Percentiles rank a stretch among this genome's conserved stretches.
Evolutionary conservation across 768 basidiomycete genomes (phyloP).

Genomic region (Suillus sp.): DNA sequence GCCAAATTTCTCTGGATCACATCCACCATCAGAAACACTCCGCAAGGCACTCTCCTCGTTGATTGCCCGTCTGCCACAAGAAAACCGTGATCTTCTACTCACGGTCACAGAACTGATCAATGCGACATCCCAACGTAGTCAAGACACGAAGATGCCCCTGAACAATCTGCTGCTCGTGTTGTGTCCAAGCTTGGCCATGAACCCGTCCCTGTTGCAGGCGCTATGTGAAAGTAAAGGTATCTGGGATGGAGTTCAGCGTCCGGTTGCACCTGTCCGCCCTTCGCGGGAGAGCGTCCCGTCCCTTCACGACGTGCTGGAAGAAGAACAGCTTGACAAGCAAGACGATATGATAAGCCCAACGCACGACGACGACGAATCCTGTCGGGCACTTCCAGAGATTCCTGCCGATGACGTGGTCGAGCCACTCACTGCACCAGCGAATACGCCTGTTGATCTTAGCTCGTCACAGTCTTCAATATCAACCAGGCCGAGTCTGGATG

Average conservation of each 20-base stretch:
- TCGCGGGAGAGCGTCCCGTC: conserved; percentile 8
- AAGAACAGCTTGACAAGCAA: conserved; percentile 9
- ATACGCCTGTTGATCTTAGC: conserved; percentile 5
- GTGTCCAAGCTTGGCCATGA: conserved; percentile 85
- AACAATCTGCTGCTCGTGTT: conserved; percentile 87
- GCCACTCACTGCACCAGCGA: conserved; percentile 5
- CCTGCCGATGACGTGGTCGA: conserved; percentile 19
- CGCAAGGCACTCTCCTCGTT: conserved; percentile 61
- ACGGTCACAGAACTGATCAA: conserved; percentile 83
- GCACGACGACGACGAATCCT: conserved; percentile 13
- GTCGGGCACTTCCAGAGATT: conserved; percentile 29
- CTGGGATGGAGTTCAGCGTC: conserved; percentile 47
- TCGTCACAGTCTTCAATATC: conserved; percentile 11
- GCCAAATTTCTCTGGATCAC: conserved; percentile 62
- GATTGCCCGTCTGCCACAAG: conserved; percentile 68
- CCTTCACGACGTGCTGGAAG: conserved; percentile 4
- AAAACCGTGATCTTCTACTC: conserved; percentile 81
- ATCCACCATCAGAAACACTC: conserved; percentile 61
- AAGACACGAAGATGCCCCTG: conserved; percentile 89
- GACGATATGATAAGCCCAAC: conserved; percentile 17
- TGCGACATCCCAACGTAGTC: conserved; percentile 65
- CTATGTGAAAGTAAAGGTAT: conserved; percentile 71
- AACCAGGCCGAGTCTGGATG: conserved; percentile 5
- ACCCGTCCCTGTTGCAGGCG: conserved; percentile 66
- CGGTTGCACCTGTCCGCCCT: conserved; percentile 7